Evolutionary conservation across 2,329 filamentous ascomycete species (phyloP).

Genomic region (Ophiostoma sp.): DNA sequence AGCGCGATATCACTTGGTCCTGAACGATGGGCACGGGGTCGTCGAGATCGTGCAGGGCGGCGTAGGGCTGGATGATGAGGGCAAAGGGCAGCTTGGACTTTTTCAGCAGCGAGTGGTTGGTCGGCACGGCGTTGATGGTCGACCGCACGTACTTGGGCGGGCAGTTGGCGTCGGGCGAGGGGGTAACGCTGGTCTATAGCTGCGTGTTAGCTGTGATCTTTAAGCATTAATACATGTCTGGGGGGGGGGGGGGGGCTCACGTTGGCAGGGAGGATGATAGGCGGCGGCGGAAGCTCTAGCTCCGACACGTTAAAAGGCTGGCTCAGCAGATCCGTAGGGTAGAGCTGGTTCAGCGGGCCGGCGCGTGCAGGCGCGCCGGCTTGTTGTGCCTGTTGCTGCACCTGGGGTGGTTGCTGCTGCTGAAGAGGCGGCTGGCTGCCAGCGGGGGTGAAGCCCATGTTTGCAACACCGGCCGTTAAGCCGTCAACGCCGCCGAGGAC

Average conservation of each 20-base stretch:
- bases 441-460: constrained; percentile 73
- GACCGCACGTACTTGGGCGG: constrained; percentile 91
- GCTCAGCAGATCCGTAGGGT: constrained; percentile 83
- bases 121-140: constrained; percentile 88
- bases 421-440: constrained; percentile 42
- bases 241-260: constrained; percentile 51
- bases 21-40: constrained; percentile 87
- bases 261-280: constrained; percentile 85
- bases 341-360: constrained; percentile 73
- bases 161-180: constrained; percentile 86
- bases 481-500: constrained; percentile 56
- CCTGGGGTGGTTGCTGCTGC: constrained; percentile 42
- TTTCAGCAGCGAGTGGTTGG: constrained; percentile 86
- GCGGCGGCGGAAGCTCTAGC: constrained; percentile 83
- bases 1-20: constrained; percentile 95
- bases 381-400: constrained; percentile 42
- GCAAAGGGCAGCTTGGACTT: constrained; percentile 95
- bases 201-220: no score
- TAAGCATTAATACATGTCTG: background rate
- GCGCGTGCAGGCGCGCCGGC: constrained; percentile 44
- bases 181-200: constrained; percentile 79
- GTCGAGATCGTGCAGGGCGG: constrained; percentile 84
- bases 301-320: constrained; percentile 93
- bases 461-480: constrained; percentile 78
- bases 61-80: constrained; percentile 93